These are phyloP conservation scores for Angophora floribunda DNA, from an alignment of 345 rosid genomes.

Conservation along the genomic window DNA sequence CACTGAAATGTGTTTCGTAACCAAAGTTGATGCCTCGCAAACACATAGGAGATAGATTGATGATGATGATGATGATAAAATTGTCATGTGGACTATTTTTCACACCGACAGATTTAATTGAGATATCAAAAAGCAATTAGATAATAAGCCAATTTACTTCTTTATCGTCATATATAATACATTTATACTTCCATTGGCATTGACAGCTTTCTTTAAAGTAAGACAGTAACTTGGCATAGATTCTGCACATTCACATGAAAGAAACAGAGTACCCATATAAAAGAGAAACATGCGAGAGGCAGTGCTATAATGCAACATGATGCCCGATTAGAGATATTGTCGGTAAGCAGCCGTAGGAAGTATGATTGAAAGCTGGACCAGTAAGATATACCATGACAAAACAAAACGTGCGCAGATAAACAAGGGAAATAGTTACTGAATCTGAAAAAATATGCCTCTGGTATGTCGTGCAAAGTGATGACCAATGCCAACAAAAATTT, in stretches of 20 bases:
- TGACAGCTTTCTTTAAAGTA: background rate
- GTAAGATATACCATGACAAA: background rate
- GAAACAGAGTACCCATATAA: background rate
- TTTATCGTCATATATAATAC: too few relatives aligned
- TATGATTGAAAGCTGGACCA: background rate
- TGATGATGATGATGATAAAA: too few relatives aligned
- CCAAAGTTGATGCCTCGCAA: too few relatives aligned
- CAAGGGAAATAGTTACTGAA: background rate
- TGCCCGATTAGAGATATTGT: too few relatives aligned
- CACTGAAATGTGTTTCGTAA: too few relatives aligned
- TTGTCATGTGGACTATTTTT: too few relatives aligned
- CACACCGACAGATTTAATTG: too few relatives aligned
- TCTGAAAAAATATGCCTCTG: conserved; percentile 48
- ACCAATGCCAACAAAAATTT: conserved; percentile 52
- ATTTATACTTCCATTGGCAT: background rate
- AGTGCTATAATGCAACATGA: too few relatives aligned
- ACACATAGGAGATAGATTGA: too few relatives aligned
- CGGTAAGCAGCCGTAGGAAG: background rate
- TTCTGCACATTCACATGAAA: background rate
- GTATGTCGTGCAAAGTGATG: conserved; percentile 89
- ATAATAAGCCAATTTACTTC: background rate
- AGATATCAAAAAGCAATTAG: too few relatives aligned
- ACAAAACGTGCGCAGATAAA: background rate
- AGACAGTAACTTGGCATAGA: background rate
- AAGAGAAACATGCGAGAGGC: background rate